phyloP scores from a whole-genome alignment of 23 red algal species.

The Cyanidioschyzon merolae region DNA sequence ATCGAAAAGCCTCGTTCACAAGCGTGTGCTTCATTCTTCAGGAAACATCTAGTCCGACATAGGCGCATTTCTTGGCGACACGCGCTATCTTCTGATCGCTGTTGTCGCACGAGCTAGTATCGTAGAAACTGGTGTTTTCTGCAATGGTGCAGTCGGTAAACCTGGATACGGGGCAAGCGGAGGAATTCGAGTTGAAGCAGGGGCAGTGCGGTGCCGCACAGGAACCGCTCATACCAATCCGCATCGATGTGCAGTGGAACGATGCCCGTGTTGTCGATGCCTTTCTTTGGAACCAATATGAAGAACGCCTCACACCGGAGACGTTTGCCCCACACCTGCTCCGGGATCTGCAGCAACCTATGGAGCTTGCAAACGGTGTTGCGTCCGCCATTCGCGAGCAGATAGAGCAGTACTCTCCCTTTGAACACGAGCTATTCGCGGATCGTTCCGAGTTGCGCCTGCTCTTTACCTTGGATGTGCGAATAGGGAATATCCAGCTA shows the following conservation, averaged over 20 bases:
- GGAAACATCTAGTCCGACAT: too few species aligned
- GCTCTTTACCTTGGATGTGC: conserved; percentile 58
- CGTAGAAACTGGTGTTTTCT: too few species aligned
- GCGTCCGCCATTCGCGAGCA: conserved; percentile 25
- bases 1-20: too few species aligned
- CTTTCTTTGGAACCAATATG: conserved; percentile 52
- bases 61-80: too few species aligned
- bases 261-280: conserved; percentile 35
- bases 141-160: too few species aligned
- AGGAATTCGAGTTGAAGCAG: too few species aligned
- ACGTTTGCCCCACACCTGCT: conserved; percentile 51
- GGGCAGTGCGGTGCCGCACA: conserved; percentile 23
- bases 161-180: too few species aligned
- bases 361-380: conserved; percentile 10
- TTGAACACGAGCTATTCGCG: not conserved
- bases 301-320: conserved; percentile 38
- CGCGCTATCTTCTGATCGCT: too few species aligned
- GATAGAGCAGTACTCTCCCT: conserved; percentile 5
- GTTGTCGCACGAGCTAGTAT: too few species aligned
- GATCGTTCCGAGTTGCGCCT: conserved; percentile 45
- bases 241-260: conserved; percentile 52
- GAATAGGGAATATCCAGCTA: conserved; percentile 57
- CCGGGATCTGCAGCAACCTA: conserved; percentile 34
- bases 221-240: conserved; percentile 78
- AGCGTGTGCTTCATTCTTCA: too few species aligned